Evolutionary conservation across 1,139 yeast species (phyloP), one percentile per base, ranked within the genome.

Genomic region (Sugiyamaella xylanicola): DNA sequence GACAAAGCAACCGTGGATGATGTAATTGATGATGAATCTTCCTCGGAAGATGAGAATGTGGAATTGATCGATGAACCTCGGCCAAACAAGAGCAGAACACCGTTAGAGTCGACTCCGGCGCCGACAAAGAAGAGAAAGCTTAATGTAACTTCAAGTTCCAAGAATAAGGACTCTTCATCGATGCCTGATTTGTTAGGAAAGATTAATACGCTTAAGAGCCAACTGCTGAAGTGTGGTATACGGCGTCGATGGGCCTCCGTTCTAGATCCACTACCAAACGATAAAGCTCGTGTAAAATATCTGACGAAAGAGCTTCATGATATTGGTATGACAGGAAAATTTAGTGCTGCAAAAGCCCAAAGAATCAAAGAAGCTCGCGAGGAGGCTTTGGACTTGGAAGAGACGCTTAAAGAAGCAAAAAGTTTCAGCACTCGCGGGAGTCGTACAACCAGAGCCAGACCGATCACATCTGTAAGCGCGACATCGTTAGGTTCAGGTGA

Each of bases 301-400:
- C 57, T 67, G 41, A 59, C 56, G 25, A 40, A 53, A n/a, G 59
- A 63, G 39, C 55, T 67, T 54, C 56, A 56, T 2, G 61, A 57
- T 7, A 48, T 66, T 9, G 70, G 70, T 8, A 65, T 67, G 66
- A 60, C 62, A 2, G 70, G 70, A 2, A 46, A 69, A 39, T 67
- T 66, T 56, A 65, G 66, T 51, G 47, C 52, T 16, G 65, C 63
- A 13, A 67, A 65, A 56, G 76, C 78, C 13, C 66, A 64, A 50
- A 72, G 71, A 57, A 71, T 75, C 15, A 72, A 72, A 57, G 77
- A 74, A 49, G 71, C 68, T 54, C 63, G 74, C 17, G 74, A 66
- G 37, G 59, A 74, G 20, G 75, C 72, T 44, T 70, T 72, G 8
- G 69, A 69, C 48, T 60, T 74, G 29, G 71, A 68, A 47, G 62